phyloP scores from a whole-genome alignment of 2,329 filamentous ascomycete genomes.

The Exophiala alcalophila region DNA sequence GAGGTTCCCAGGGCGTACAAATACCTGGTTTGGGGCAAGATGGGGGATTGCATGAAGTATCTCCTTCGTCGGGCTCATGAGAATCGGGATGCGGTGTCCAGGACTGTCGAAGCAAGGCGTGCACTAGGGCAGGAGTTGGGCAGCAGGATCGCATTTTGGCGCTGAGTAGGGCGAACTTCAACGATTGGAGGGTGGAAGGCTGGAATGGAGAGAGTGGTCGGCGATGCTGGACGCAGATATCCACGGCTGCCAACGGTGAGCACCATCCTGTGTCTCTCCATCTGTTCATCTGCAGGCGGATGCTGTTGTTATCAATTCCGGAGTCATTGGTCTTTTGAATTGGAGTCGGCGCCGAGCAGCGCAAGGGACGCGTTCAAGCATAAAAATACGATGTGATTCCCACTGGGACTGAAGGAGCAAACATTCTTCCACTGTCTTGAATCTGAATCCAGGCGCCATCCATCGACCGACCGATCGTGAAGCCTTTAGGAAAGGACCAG shows the following conservation, averaged over 20 bases:
- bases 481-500: conserved; percentile 8
- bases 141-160: conserved; percentile 34
- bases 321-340: too few species aligned
- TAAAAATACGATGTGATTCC: conserved; percentile 18
- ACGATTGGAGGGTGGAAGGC: conserved; percentile 15
- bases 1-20: conserved; percentile 53
- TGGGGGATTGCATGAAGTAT: conserved; percentile 77
- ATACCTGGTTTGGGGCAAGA: conserved; percentile 56
- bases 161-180: conserved; percentile 1
- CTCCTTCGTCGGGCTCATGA: conserved; percentile 57
- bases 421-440: conserved; percentile 12
- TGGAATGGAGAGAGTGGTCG: background rate
- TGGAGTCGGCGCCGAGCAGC: background rate
- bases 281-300: too few species aligned
- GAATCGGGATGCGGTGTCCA: conserved; percentile 59
- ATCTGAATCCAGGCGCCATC: too few species aligned
- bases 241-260: too few species aligned
- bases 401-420: conserved; percentile 20
- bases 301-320: too few species aligned
- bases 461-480: too few species aligned
- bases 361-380: conserved; percentile 4
- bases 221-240: too few species aligned
- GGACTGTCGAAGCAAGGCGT: conserved; percentile 51
- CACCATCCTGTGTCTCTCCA: too few species aligned
- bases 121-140: conserved; percentile 53